phyloP scores from a whole-genome alignment of 495 filamentous ascomycete genomes.

The Evernia prunastri region DNA sequence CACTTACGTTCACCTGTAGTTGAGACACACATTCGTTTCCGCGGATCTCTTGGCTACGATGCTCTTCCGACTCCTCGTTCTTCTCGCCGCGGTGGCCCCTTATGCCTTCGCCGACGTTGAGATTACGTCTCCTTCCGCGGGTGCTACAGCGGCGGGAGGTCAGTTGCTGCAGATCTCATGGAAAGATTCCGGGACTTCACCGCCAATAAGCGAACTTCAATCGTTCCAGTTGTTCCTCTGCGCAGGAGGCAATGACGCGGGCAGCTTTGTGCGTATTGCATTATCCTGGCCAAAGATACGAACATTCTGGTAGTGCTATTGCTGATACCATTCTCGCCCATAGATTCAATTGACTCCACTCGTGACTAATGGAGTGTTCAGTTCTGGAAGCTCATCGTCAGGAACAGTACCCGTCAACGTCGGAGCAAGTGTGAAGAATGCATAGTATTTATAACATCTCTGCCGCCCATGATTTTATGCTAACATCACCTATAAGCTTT shows the following conservation, averaged over 20 bases:
- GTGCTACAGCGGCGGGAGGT: constrained; percentile 41
- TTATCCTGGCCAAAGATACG: constrained; percentile 12
- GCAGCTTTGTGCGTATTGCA: constrained; percentile 36
- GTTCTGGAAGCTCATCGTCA: constrained; percentile 45
- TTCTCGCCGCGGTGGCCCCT: constrained; percentile 40
- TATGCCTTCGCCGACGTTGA: constrained; percentile 49
- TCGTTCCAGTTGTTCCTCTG: constrained; percentile 58
- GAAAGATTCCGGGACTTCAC: constrained; percentile 49
- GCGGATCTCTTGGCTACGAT: constrained; percentile 20
- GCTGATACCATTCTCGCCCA: constrained; percentile 19
- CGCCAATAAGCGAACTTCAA: constrained; percentile 44
- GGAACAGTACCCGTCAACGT: constrained; percentile 43
- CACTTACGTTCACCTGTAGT: neutral
- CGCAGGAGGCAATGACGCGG: constrained; percentile 52
- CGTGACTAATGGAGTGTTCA: constrained; percentile 38
- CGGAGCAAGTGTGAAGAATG: constrained; percentile 48
- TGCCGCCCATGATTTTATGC: neutral
- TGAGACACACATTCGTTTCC: constrained; percentile 16
- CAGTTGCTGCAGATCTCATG: constrained; percentile 50
- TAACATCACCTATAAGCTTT: constrained; percentile 44
- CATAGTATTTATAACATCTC: constrained; percentile 49
- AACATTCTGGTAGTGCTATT: neutral
- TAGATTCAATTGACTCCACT: constrained; percentile 43
- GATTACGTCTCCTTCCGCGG: constrained; percentile 48
- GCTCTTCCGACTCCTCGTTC: constrained; percentile 33